Evolutionary conservation across 2,329 filamentous ascomycete species (phyloP).

Genomic region (Cladophialophora exuberans): DNA sequence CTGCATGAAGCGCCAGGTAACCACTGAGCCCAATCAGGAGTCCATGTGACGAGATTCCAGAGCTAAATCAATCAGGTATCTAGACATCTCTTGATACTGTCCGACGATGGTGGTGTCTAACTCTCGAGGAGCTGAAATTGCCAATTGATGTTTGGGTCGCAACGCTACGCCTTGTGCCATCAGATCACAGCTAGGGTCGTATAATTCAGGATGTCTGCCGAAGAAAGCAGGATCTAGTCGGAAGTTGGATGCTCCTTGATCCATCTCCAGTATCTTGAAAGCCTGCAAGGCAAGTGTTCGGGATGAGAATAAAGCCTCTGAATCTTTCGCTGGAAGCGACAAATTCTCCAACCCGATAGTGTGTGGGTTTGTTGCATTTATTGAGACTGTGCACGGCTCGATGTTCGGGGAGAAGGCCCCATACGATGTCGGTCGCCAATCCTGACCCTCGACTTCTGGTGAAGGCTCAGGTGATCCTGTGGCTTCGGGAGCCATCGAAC

Average conservation of each 20-base stretch:
- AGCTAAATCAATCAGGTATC: too few species aligned
- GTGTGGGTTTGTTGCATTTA: too few species aligned
- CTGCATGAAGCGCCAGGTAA: too few species aligned
- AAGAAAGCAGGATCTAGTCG: constrained; percentile 18
- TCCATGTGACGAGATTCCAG: too few species aligned
- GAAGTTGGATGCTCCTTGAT: constrained; percentile 15
- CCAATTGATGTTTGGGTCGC: neutral
- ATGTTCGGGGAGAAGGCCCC: constrained; percentile 7
- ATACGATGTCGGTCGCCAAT: too few species aligned
- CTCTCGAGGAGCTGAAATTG: constrained; percentile 3
- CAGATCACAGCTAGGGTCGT: constrained; percentile 1
- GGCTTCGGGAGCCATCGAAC: constrained; percentile 18
- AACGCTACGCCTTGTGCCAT: constrained; percentile 18
- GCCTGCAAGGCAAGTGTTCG: constrained; percentile 10
- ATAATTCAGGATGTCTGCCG: constrained; percentile 19
- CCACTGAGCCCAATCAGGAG: too few species aligned
- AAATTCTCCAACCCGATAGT: too few species aligned
- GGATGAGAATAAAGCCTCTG: constrained; percentile 11
- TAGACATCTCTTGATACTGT: constrained; percentile 13
- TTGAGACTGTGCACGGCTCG: neutral
- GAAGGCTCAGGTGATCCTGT: constrained; percentile 8
- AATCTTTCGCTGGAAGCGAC: constrained; percentile 9
- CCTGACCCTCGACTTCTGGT: constrained; percentile 3
- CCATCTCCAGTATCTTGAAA: constrained; percentile 21
- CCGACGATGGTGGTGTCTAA: constrained; percentile 9